Base-by-base conservation (phyloP, 2,329 filamentous ascomycete genomes). In the Didymella segeticola region DNA sequence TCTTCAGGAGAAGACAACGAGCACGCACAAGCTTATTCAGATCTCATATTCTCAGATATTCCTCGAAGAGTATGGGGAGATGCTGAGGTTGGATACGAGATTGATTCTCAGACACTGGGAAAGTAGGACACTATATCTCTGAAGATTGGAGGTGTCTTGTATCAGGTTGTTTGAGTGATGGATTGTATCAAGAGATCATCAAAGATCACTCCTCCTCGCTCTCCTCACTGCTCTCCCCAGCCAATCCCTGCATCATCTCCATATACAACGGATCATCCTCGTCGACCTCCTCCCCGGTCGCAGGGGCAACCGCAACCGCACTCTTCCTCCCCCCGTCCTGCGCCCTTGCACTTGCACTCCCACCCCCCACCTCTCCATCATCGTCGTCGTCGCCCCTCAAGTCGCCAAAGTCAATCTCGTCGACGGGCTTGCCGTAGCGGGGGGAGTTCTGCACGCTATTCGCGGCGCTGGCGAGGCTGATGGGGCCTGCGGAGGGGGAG, bases 211-310 rank as follows among this genome's bases (percentile, higher is more conserved):
- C 42, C 34, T 45, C 48, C 49, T 80, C 78, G 54, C 76, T 78
- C 60, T 79, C 77, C 56, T 76, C 75, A 49, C 70, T 73, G 34
- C 70, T 73, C 10, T 75, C 72, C 22, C 66, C 72, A 9, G 64
- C 71, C 26, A 75, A 66, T 0, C 75, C 78, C 47, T 74, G 65
- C 53, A 77, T 74, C 68, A 80, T 76, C 64, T 77, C 72, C 60
- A 78, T 77, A 43, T 67, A 78, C 62, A 71, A 69, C 67, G 54
- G 74, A 62, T 79, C 78, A 23, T 77, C 76, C 22, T 73, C 70
- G 17, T 73, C 72, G 6, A 70, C 68, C 1, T 73, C 70, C 1
- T 55, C 53, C 8, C 29, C 57, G 59, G 37, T 55, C 51, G 3
- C 26, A 43, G n/a, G 36, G 34, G 9, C 49, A 39, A n/a, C 41